Percentiles rank a stretch among this genome's conserved stretches.
Conservation (phyloP, 371 early-diverging fungal species). For the Saksenaea oblongispora region DNA sequence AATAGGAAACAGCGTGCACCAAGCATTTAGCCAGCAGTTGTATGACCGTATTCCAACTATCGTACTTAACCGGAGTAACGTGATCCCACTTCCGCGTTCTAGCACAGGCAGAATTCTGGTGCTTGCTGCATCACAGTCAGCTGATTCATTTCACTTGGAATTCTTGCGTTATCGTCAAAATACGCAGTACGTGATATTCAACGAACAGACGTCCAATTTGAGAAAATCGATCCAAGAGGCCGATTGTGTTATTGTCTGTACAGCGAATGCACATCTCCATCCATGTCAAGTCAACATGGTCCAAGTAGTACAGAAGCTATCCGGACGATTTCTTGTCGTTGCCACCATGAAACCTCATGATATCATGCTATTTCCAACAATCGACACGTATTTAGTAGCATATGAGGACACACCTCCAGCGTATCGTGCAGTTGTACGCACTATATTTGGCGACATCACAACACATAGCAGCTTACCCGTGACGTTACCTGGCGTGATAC, state of each 20-base stretch:
- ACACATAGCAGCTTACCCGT: slow-evolving; percentile 33
- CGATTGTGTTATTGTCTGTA: slow-evolving; percentile 40
- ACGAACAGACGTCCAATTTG: slow-evolving; percentile 17
- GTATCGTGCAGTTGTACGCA: slow-evolving; percentile 36
- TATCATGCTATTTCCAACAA: slow-evolving; percentile 34
- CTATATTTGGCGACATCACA: slow-evolving; percentile 41
- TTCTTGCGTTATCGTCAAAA: slow-evolving; percentile 20
- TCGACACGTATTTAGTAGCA: slow-evolving; percentile 44
- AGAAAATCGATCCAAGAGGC: slow-evolving; percentile 20
- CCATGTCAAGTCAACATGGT: slow-evolving; percentile 44
- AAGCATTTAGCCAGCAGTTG: slow-evolving; percentile 25
- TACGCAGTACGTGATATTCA: slow-evolving; percentile 33
- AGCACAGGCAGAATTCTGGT: slow-evolving; percentile 24
- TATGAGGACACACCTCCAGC: slow-evolving; percentile 55
- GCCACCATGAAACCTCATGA: slow-evolving; percentile 56
- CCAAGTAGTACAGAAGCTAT: slow-evolving; percentile 13
- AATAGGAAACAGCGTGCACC: slow-evolving; percentile 27
- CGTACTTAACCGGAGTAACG: slow-evolving; percentile 26
- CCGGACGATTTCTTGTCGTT: slow-evolving; percentile 20
- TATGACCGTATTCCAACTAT: slow-evolving; percentile 41
- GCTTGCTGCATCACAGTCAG: slow-evolving; percentile 41
- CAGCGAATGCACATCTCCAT: slow-evolving; percentile 50
- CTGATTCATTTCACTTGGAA: slow-evolving; percentile 34
- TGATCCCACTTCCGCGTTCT: slow-evolving; percentile 26
- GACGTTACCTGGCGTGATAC: slow-evolving; percentile 25